Evolutionary conservation across 352 stramenopile species (phyloP), one percentile per base, ranked within the genome.

Genomic region (Pythium sp.): DNA sequence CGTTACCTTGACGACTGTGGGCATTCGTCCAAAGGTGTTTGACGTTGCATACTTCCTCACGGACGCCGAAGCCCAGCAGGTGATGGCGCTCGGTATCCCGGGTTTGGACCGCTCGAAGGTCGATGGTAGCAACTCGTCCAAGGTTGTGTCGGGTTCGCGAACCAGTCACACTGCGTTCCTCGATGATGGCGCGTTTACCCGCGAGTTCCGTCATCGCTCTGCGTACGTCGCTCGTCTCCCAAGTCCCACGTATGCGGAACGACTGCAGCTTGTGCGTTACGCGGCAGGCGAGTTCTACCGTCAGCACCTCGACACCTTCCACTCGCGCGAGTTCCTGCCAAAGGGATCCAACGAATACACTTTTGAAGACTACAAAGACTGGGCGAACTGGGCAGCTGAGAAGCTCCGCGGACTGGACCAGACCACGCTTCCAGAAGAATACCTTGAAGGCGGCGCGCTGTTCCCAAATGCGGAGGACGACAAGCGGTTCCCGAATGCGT

Each of bases 81-180:
- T 92, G 64, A 84, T 90, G 58, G 75, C 79, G 24, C 63, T 87
- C 15, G 87, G 80, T 6, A 77, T 74, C 28, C 71, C 79, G 3
- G 66, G 68, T 26, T 71, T 95, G 14, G 77, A 85, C 62, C 84
- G 87, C 55, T 93, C 85, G 34, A 89, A 82, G 63, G 84, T 95
- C 7, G 84, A 90, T 62, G 78, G 85, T 14, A 75, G 70, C 58
- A 92, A 93, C 66, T 79, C 73, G 18, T 86, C 80, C 2, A 87
- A 72, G 58, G 76, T 90, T 32, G 83, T 92, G 15, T 83, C 79
- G 26, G 71, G 79, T 41, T 80, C 81, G 4, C 86, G 87, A 7
- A 95, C 87, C 49, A 94, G 86, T 54, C 84, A 95, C 76, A 95
- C 87, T 28, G 80, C 87, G 7, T 95, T 94, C 71, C 65, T 95